phyloP scores from a whole-genome alignment of 768 basidiomycete species.

The Imleria badia region DNA sequence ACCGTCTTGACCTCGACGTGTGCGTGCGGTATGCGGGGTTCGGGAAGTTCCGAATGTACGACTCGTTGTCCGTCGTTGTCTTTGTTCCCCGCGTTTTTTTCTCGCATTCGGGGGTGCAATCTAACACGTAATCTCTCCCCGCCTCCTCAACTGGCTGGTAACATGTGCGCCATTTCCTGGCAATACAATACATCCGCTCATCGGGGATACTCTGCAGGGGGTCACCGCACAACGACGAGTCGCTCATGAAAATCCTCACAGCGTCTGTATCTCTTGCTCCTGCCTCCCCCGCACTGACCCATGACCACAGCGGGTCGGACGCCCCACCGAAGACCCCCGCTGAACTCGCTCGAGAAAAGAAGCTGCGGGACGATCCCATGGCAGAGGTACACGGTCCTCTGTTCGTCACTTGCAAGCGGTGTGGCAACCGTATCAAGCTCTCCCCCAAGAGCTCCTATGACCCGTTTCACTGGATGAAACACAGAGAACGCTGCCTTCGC shows the following conservation, averaged over 20 bases:
- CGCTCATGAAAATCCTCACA: constrained; percentile 21
- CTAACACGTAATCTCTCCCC: constrained; percentile 13
- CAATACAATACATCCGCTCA: constrained; percentile 17
- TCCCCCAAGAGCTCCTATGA: constrained; percentile 68
- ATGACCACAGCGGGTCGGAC: constrained; percentile 23
- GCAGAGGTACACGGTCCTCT: constrained; percentile 50
- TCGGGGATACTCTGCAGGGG: constrained; percentile 30
- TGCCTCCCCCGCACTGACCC: constrained; percentile 10
- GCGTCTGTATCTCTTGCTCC: constrained; percentile 17
- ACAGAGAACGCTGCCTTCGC: constrained; percentile 59
- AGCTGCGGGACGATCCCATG: constrained; percentile 52
- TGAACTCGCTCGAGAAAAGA: constrained; percentile 50
- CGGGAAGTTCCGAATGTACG: too few relatives aligned
- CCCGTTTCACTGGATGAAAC: constrained; percentile 65
- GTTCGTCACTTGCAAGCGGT: constrained; percentile 55
- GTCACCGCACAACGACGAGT: too few relatives aligned
- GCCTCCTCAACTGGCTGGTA: too few relatives aligned
- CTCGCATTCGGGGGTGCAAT: too few relatives aligned
- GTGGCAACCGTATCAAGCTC: constrained; percentile 58
- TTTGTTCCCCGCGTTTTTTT: too few relatives aligned
- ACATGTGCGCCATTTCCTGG: constrained; percentile 24
- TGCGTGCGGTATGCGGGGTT: constrained; percentile 17
- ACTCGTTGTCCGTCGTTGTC: too few relatives aligned
- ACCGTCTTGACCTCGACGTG: too few relatives aligned
- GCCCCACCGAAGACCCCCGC: constrained; percentile 38